phyloP scores from a whole-genome alignment of 148 eudicot genomes.

The Chenopodium berlandieri region DNA sequence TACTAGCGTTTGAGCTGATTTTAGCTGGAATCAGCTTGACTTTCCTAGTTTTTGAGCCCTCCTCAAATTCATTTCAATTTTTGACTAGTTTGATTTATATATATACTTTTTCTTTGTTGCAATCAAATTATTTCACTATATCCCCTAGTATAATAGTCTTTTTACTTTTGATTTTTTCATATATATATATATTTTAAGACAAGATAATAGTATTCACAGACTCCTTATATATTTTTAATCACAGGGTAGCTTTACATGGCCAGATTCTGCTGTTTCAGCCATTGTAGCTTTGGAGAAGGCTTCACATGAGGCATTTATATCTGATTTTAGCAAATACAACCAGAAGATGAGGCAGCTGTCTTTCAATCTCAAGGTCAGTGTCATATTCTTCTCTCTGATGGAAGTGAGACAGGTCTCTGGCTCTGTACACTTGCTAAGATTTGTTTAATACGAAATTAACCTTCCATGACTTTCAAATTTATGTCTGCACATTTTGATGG shows the following conservation, averaged over 20 bases:
- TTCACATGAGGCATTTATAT: constrained; percentile 56
- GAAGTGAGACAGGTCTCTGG: too few relatives aligned
- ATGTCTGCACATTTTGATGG: background rate
- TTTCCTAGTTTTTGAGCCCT: background rate
- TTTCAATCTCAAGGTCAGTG: constrained; percentile 80
- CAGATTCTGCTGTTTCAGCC: constrained; percentile 67
- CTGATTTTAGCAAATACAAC: constrained; percentile 81
- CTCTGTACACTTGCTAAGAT: too few relatives aligned
- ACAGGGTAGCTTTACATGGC: constrained; percentile 62
- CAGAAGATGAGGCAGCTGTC: constrained; percentile 75
- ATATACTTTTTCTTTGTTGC: too few relatives aligned
- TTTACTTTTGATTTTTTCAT: too few relatives aligned
- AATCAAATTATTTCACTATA: too few relatives aligned
- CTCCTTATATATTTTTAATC: constrained; percentile 9
- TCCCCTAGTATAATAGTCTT: too few relatives aligned
- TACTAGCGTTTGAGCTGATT: background rate
- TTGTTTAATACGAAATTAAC: background rate
- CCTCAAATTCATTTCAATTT: background rate
- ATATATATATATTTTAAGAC: too few relatives aligned
- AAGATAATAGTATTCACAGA: background rate
- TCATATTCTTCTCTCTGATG: constrained; percentile 2
- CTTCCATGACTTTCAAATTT: background rate
- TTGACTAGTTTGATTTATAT: background rate
- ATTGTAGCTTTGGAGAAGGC: constrained; percentile 81
- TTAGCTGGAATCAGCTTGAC: background rate